Percentiles rank a stretch among this genome's conserved stretches.
These are phyloP conservation scores for Ilyonectria destructans DNA, from an alignment of 2,329 filamentous ascomycete genomes.

Conservation along the genomic window DNA sequence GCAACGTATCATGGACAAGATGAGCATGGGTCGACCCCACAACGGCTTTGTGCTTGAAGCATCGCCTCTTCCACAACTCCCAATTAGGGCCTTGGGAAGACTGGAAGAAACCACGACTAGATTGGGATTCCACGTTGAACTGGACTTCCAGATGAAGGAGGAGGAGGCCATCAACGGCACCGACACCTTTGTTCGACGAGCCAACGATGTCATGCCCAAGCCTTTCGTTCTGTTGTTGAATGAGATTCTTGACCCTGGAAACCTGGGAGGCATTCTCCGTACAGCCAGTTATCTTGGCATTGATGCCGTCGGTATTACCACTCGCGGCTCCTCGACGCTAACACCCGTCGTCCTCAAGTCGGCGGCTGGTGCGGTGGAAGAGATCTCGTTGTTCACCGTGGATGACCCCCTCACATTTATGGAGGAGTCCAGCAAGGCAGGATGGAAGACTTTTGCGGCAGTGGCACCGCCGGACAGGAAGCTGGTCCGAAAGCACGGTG, in stretches of 20 bases:
- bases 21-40: constrained; percentile 87
- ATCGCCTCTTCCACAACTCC: constrained; percentile 84
- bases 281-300: constrained; percentile 93
- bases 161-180: constrained; percentile 82
- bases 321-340: constrained; percentile 80
- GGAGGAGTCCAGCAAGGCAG: constrained; percentile 74
- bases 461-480: constrained; percentile 65
- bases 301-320: constrained; percentile 85
- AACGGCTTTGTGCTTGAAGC: constrained; percentile 92
- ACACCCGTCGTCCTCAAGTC: constrained; percentile 88
- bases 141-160: constrained; percentile 81
- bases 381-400: constrained; percentile 81
- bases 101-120: constrained; percentile 62
- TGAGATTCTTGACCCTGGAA: constrained; percentile 87
- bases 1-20: constrained; percentile 83
- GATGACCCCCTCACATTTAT: constrained; percentile 80
- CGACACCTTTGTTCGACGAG: constrained; percentile 63
- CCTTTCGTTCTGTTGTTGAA: constrained; percentile 84
- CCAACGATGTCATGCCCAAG: constrained; percentile 60
- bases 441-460: constrained; percentile 90
- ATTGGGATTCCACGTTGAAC: constrained; percentile 70
- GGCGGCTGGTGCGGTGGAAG: constrained; percentile 89
- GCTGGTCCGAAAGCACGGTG: constrained; percentile 53
- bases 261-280: constrained; percentile 90
- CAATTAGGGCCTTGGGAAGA: constrained; percentile 72